Percentiles rank a stretch among this genome's conserved stretches.
Conservation (phyloP, 805 yeast genomes). For the Saturnispora besseyi region DNA sequence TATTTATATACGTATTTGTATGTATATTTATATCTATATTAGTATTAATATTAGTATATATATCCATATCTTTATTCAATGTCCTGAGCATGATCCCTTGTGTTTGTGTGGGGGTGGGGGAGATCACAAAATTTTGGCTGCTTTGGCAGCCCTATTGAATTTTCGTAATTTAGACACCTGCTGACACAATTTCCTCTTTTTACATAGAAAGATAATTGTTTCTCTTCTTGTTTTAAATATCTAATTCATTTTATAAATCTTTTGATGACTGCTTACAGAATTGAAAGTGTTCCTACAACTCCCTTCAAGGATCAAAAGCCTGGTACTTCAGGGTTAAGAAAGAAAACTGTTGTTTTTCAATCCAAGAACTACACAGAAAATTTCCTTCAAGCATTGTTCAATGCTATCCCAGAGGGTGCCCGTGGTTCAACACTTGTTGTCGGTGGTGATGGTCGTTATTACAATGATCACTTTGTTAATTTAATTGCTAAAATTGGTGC, state of each 20-base stretch:
- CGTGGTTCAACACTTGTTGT: slow-evolving; percentile 68
- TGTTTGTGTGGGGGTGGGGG: too few relatives aligned
- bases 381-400: slow-evolving; percentile 79
- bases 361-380: slow-evolving; percentile 79
- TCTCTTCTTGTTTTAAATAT: too few relatives aligned
- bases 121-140: too few relatives aligned
- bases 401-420: slow-evolving; percentile 86
- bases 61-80: too few relatives aligned
- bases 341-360: slow-evolving; percentile 80
- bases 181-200: too few relatives aligned
- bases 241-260: background rate
- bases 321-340: slow-evolving; percentile 94
- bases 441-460: slow-evolving; percentile 96
- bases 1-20: too few relatives aligned
- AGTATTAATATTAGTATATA: too few relatives aligned
- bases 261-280: slow-evolving; percentile 5
- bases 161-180: too few relatives aligned
- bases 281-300: slow-evolving; percentile 44
- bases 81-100: too few relatives aligned
- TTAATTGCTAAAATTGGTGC: slow-evolving; percentile 77
- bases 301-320: slow-evolving; percentile 91
- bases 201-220: too few relatives aligned
- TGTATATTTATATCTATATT: too few relatives aligned
- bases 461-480: slow-evolving; percentile 74
- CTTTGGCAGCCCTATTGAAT: too few relatives aligned